A percentile compares a stretch with the other conserved stretches of the same genome.
Conservation (phyloP, 805 yeast genomes). For the Grigorovia jiainica region DNA sequence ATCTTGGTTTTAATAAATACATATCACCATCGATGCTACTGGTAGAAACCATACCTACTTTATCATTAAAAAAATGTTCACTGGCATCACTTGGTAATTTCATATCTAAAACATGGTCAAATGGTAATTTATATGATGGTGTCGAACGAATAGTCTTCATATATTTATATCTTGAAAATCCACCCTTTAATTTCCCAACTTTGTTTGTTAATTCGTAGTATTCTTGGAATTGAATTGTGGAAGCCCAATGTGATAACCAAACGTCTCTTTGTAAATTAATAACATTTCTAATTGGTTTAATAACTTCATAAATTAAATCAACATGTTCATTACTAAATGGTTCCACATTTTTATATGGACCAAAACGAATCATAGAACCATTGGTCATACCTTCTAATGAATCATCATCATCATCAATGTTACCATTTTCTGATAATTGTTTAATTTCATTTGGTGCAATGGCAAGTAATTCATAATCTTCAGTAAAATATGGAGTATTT, state of each 20-base stretch:
- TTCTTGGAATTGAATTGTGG: constrained; percentile 69
- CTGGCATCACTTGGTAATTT: constrained; percentile 33
- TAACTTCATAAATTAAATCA: constrained; percentile 53
- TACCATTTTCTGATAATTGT: constrained; percentile 7
- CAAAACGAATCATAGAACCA: constrained; percentile 29
- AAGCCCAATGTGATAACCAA: constrained; percentile 85
- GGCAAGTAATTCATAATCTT: constrained; percentile 6
- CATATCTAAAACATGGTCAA: constrained; percentile 2
- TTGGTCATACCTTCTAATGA: constrained; percentile 27
- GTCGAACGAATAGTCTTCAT: constrained; percentile 28
- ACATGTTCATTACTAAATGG: constrained; percentile 38
- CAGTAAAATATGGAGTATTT: constrained; percentile 53
- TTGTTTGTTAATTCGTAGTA: constrained; percentile 69
- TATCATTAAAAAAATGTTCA: constrained; percentile 77
- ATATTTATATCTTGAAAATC: constrained; percentile 77
- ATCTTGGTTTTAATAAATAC: constrained; percentile 70
- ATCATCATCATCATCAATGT: constrained; percentile 8
- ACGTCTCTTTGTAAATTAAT: constrained; percentile 56
- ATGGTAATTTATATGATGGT: constrained; percentile 1
- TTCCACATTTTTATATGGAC: constrained; percentile 40
- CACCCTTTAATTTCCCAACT: constrained; percentile 59
- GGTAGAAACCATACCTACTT: constrained; percentile 90
- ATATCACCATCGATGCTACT: constrained; percentile 34
- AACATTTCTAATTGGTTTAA: constrained; percentile 54
- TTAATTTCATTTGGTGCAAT: constrained; percentile 37